Percentiles rank a stretch among this genome's conserved stretches.
Conservation (phyloP, 495 filamentous ascomycete species). For the Sporormia fimetaria region DNA sequence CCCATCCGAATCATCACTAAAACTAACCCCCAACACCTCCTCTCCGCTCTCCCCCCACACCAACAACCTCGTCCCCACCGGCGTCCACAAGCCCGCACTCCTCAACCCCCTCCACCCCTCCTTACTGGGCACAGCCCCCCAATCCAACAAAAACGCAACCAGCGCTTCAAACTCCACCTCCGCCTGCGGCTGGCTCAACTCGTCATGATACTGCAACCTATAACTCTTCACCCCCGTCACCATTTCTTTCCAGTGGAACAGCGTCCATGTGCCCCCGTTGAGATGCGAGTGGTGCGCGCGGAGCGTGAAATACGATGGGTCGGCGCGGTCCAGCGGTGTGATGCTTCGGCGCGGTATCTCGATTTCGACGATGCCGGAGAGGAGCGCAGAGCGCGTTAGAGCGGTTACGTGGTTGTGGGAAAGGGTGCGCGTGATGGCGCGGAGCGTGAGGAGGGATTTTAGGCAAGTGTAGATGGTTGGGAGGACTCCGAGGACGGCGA, state of each 20-base stretch:
- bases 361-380: slow-evolving; percentile 55
- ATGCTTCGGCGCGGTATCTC: slow-evolving; percentile 54
- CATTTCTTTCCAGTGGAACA: slow-evolving; percentile 52
- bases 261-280: slow-evolving; percentile 51
- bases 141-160: slow-evolving; percentile 49
- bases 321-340: slow-evolving; percentile 45
- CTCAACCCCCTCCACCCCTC: slow-evolving; percentile 49
- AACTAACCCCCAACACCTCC: slow-evolving; percentile 44
- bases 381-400: slow-evolving; percentile 48
- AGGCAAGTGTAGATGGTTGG: slow-evolving; percentile 49
- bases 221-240: slow-evolving; percentile 49
- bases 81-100: slow-evolving; percentile 51
- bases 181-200: slow-evolving; percentile 53
- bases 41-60: slow-evolving; percentile 42
- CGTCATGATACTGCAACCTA: slow-evolving; percentile 52
- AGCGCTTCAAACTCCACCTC: slow-evolving; percentile 53
- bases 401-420: slow-evolving; percentile 42
- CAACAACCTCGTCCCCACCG: slow-evolving; percentile 48
- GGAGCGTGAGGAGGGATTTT: slow-evolving; percentile 44
- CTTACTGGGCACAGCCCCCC: slow-evolving; percentile 48
- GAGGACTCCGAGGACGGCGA: slow-evolving; percentile 56
- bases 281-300: slow-evolving; percentile 38
- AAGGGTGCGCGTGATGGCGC: slow-evolving; percentile 46
- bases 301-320: slow-evolving; percentile 46
- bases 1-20: slow-evolving; percentile 51